Evolutionary conservation across 169 alveolate species (phyloP).

Genomic region (Besnoitia besnoiti): DNA sequence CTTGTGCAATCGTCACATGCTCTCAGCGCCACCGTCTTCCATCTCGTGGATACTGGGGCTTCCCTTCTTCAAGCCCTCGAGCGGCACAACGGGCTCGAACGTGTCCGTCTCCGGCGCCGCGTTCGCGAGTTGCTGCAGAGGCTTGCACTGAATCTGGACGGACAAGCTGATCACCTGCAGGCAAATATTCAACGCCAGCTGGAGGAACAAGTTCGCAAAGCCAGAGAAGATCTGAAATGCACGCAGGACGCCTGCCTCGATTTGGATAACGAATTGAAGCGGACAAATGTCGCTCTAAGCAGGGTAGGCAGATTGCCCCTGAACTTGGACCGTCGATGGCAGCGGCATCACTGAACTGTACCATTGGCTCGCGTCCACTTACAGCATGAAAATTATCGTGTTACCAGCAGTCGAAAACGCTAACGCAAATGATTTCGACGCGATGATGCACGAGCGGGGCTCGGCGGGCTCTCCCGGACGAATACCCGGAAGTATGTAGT

Average conservation of each 20-base stretch:
- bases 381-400: no score
- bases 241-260: neutral
- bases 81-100: neutral
- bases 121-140: neutral
- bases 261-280: neutral
- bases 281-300: neutral
- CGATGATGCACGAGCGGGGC: no score
- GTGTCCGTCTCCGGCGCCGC: neutral
- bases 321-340: no score
- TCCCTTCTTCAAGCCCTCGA: neutral
- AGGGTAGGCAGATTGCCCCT: slow-evolving; percentile 21
- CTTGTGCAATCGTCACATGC: neutral
- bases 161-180: neutral
- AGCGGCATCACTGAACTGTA: no score
- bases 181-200: neutral
- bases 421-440: no score
- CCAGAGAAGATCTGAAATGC: neutral
- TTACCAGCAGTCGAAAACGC: no score
- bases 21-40: slow-evolving; percentile 4
- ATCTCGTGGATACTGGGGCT: neutral
- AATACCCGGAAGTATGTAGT: no score
- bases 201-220: neutral
- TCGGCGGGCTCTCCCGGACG: no score
- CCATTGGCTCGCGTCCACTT: no score
- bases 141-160: slow-evolving; percentile 14